Conservation (phyloP, 148 eudicot genomes). For the Camellia sinensis region DNA sequence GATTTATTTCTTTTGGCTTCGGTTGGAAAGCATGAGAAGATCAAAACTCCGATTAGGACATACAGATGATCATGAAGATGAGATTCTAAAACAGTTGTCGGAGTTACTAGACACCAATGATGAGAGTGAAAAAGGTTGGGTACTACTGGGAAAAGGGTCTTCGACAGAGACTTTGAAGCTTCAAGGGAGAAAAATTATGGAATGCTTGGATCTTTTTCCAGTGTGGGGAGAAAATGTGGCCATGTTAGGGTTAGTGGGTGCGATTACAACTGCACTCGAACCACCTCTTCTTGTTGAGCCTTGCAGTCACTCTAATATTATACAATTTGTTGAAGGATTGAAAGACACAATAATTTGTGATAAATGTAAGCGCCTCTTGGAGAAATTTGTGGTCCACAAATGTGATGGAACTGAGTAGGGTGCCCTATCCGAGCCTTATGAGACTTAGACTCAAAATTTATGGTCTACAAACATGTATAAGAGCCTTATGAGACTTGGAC, state of each 20-base stretch:
- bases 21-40: conserved; percentile 55
- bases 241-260: conserved; percentile 42
- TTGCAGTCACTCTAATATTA: conserved; percentile 38
- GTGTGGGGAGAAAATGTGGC: conserved; percentile 38
- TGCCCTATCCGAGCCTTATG: too few species aligned
- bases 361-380: conserved; percentile 42
- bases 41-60: conserved; percentile 31
- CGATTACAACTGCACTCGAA: conserved; percentile 41
- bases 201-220: conserved; percentile 28
- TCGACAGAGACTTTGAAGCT: conserved; percentile 43
- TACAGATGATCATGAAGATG: conserved; percentile 21
- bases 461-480: too few species aligned
- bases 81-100: conserved; percentile 30
- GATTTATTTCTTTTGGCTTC: conserved; percentile 51
- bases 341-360: conserved; percentile 37
- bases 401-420: conserved; percentile 24
- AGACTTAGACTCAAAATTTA: too few species aligned
- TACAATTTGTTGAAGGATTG: conserved; percentile 37
- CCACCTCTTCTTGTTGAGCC: conserved; percentile 23
- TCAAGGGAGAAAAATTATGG: conserved; percentile 22
- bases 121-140: conserved; percentile 44
- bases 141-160: conserved; percentile 43
- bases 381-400: conserved; percentile 38
- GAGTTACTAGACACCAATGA: conserved; percentile 28
- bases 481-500: too few species aligned